These are phyloP conservation scores for Thyridium curvatum DNA, from an alignment of 2,329 filamentous ascomycete genomes.

Conservation along the genomic window DNA sequence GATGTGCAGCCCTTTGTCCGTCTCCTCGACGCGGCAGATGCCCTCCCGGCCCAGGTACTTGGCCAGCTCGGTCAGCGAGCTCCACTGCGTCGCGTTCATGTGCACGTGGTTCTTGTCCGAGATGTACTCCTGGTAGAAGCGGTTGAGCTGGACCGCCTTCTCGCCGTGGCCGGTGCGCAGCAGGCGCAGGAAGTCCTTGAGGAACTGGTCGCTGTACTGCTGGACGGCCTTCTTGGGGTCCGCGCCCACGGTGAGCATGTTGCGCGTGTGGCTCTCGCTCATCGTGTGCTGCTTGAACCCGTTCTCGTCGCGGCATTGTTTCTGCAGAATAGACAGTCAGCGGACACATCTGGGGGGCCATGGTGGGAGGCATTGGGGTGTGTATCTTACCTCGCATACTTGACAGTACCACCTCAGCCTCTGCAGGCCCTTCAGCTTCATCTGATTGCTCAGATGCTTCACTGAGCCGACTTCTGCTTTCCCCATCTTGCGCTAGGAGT, in stretches of 20 bases:
- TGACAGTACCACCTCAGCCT: slow-evolving; percentile 89
- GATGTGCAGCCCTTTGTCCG: slow-evolving; percentile 76
- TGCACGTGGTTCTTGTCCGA: slow-evolving; percentile 82
- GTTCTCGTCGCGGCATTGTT: slow-evolving; percentile 68
- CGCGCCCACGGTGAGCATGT: slow-evolving; percentile 82
- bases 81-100: slow-evolving; percentile 91
- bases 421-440: slow-evolving; percentile 73
- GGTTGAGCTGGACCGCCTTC: slow-evolving; percentile 82
- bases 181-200: slow-evolving; percentile 69
- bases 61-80: slow-evolving; percentile 80
- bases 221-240: slow-evolving; percentile 80
- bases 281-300: slow-evolving; percentile 86
- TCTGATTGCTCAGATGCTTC: slow-evolving; percentile 86
- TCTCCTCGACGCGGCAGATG: slow-evolving; percentile 85
- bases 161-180: slow-evolving; percentile 82
- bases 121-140: slow-evolving; percentile 95
- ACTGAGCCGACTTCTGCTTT: slow-evolving; percentile 87
- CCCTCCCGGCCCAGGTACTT: slow-evolving; percentile 82
- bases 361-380: background rate
- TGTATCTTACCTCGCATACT: slow-evolving; percentile 66
- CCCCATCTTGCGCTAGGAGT: slow-evolving; percentile 58
- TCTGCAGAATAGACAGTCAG: slow-evolving; percentile 13
- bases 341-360: slow-evolving; percentile 11
- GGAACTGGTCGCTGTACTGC: slow-evolving; percentile 74
- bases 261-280: slow-evolving; percentile 80